Evolutionary conservation across 352 stramenopile genomes (phyloP).

Genomic region (Pythium phragmitis): DNA sequence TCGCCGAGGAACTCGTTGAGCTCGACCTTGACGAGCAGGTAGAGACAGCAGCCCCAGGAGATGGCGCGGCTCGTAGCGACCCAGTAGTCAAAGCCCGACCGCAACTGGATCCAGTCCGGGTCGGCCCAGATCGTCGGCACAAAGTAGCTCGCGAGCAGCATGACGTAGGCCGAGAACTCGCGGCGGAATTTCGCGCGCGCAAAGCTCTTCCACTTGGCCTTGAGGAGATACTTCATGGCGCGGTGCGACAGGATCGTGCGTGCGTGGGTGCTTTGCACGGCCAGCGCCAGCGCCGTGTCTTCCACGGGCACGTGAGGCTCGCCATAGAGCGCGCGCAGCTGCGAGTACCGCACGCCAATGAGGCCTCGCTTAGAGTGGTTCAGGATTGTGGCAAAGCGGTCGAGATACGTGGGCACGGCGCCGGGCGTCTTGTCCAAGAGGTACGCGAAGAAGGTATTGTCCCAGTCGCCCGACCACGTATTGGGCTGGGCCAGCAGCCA

Average conservation of each 20-base stretch:
- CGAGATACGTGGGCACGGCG: slow-evolving; percentile 42
- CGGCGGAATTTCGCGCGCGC: slow-evolving; percentile 44
- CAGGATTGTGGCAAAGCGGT: slow-evolving; percentile 45
- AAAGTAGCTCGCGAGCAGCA: slow-evolving; percentile 52
- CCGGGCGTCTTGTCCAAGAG: slow-evolving; percentile 53
- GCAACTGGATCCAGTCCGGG: slow-evolving; percentile 46
- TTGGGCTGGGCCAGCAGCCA: slow-evolving; percentile 45
- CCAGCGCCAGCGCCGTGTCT: slow-evolving; percentile 47
- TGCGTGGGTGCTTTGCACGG: slow-evolving; percentile 36
- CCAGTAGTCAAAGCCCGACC: slow-evolving; percentile 40
- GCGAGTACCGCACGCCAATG: slow-evolving; percentile 53
- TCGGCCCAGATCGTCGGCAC: slow-evolving; percentile 57
- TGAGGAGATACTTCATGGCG: slow-evolving; percentile 50
- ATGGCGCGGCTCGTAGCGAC: slow-evolving; percentile 37
- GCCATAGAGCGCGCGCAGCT: slow-evolving; percentile 44
- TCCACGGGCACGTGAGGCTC: slow-evolving; percentile 48
- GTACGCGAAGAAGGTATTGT: slow-evolving; percentile 50
- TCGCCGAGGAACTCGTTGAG: slow-evolving; percentile 46
- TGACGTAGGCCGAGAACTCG: slow-evolving; percentile 50
- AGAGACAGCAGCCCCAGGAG: slow-evolving; percentile 55
- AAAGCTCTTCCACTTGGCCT: slow-evolving; percentile 65
- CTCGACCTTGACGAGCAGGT: slow-evolving; percentile 54
- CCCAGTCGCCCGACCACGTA: slow-evolving; percentile 40
- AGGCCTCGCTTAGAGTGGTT: slow-evolving; percentile 49
- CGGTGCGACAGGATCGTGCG: slow-evolving; percentile 55